Percentiles rank a stretch among this genome's conserved stretches.
Conservation (phyloP, 2,329 filamentous ascomycete genomes). For the Sclerotinia glacialis region DNA sequence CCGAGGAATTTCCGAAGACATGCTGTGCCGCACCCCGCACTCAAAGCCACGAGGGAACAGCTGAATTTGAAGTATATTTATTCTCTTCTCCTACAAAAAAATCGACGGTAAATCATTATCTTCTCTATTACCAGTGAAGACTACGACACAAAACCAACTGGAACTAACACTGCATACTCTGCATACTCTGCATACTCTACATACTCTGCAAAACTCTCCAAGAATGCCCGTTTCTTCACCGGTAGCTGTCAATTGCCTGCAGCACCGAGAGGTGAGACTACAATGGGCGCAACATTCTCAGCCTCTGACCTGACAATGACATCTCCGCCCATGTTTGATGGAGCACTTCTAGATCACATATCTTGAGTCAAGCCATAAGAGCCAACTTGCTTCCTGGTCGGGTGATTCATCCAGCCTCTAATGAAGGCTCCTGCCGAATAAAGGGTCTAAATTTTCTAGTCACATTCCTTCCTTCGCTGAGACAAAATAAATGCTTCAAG, state of each 20-base stretch:
- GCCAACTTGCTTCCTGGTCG: not conserved
- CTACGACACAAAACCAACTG: not conserved
- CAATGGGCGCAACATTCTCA: not conserved
- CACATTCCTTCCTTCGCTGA: slow-evolving; percentile 18
- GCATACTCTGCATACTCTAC: not conserved
- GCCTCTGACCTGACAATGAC: not conserved
- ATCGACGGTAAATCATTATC: not conserved
- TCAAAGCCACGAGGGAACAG: not conserved
- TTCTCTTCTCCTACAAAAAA: not conserved
- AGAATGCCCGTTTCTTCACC: not conserved
- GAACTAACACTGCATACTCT: not conserved
- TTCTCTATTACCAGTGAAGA: not conserved
- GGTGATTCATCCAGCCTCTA: slow-evolving; percentile 6
- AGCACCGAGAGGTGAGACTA: not conserved
- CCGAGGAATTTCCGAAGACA: not conserved
- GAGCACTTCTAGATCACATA: not conserved
- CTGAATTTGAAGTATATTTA: not conserved
- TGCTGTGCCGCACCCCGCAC: not conserved
- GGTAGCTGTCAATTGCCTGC: not conserved
- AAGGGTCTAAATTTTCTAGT: slow-evolving; percentile 6
- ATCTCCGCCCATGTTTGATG: not conserved
- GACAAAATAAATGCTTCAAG: slow-evolving; percentile 7
- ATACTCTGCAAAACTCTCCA: too few relatives aligned
- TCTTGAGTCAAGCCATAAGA: not conserved
- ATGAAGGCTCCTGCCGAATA: slow-evolving; percentile 11